Percentiles rank a stretch among this genome's conserved stretches.
Conservation (phyloP, 129 eudicot genomes). For the Artemisia tridentata region DNA sequence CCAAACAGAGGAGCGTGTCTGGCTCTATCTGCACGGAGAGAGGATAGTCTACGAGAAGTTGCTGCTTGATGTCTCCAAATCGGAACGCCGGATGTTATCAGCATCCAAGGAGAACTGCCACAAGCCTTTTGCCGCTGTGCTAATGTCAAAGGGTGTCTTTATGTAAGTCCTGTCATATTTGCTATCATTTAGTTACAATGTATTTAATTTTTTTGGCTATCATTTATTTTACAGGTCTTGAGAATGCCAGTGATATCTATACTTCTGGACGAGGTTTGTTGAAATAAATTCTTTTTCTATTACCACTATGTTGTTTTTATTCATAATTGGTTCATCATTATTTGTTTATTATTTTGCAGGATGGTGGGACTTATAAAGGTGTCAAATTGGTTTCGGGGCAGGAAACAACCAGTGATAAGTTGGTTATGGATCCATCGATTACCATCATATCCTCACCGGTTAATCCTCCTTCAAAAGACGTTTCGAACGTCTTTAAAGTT, state of each 20-base stretch:
- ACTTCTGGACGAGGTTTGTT: conserved; percentile 63
- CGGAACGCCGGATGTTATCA: too few relatives aligned
- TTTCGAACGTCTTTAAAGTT: too few relatives aligned
- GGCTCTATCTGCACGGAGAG: too few relatives aligned
- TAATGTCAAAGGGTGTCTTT: conserved; percentile 92
- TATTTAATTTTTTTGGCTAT: neutral
- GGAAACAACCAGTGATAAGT: conserved; percentile 68
- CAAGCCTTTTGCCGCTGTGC: conserved; percentile 99
- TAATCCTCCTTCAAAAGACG: too few relatives aligned
- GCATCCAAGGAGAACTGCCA: conserved; percentile 74
- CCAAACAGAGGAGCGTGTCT: too few relatives aligned
- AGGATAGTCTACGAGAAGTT: too few relatives aligned
- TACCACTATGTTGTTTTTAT: too few relatives aligned
- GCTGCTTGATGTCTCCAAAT: too few relatives aligned
- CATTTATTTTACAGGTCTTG: conserved; percentile 55
- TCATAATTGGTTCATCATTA: too few relatives aligned
- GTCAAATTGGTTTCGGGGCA: conserved; percentile 85
- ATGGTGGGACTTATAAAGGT: conserved; percentile 59
- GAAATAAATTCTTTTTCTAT: neutral
- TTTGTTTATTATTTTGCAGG: conserved; percentile 35
- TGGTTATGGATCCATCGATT: conserved; percentile 68
- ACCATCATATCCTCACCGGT: neutral
- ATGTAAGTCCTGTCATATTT: conserved; percentile 53
- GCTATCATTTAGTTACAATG: neutral
- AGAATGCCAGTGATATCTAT: conserved; percentile 72